Evolutionary conservation across 2,329 filamentous ascomycete genomes (phyloP).

Genomic region (Gliomastix tumulicola): DNA sequence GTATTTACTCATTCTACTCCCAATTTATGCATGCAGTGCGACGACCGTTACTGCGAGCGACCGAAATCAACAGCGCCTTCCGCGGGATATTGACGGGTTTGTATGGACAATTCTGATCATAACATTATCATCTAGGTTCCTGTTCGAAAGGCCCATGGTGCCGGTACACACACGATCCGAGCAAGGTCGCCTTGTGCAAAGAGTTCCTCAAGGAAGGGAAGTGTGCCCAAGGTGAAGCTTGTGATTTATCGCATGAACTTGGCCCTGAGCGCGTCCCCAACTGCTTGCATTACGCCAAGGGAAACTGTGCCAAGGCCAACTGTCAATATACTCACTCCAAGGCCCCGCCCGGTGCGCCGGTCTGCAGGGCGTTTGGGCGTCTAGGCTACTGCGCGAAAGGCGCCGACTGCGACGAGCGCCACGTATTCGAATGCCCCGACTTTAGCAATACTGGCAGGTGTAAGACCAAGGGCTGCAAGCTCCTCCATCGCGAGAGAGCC

Average conservation of each 20-base stretch:
- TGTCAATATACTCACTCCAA: conserved; percentile 85
- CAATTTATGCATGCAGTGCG: too few species aligned
- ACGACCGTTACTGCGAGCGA: too few species aligned
- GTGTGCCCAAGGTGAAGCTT: conserved; percentile 71
- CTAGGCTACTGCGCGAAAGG: conserved; percentile 88
- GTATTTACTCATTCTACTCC: conserved; percentile 44
- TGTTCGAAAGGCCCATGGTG: conserved; percentile 79
- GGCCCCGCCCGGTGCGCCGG: conserved; percentile 67
- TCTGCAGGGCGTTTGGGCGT: conserved; percentile 78
- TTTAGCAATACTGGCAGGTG: conserved; percentile 88
- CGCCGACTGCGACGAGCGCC: conserved; percentile 67
- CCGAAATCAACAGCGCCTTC: too few species aligned
- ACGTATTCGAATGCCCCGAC: conserved; percentile 90
- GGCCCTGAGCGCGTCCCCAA: conserved; percentile 77
- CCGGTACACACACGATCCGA: conserved; percentile 74
- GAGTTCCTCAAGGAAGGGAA: conserved; percentile 73
- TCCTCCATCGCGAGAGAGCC: conserved; percentile 83
- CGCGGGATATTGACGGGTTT: too few species aligned
- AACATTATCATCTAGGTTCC: conserved; percentile 60
- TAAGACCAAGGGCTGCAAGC: conserved; percentile 72
- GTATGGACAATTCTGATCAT: too few species aligned
- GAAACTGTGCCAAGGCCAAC: conserved; percentile 78
- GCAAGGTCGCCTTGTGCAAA: conserved; percentile 87
- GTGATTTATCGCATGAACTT: conserved; percentile 85
- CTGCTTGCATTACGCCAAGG: conserved; percentile 84